A percentile compares a stretch with the other conserved stretches of the same genome.
phyloP scores from a whole-genome alignment of 805 yeast genomes.

The Metschnikowia corniflorae region DNA sequence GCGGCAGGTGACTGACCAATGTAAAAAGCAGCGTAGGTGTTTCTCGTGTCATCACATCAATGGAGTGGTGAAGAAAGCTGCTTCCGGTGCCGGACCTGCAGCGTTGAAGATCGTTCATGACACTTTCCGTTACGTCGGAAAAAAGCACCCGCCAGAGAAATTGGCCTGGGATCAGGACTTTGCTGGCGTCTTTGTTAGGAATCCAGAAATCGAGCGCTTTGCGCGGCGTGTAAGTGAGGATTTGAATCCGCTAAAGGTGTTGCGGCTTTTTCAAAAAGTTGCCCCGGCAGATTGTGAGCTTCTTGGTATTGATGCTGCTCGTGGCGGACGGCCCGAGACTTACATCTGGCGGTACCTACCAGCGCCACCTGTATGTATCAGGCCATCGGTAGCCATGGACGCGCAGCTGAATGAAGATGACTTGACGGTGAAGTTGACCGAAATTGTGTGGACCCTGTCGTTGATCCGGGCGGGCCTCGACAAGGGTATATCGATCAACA shows the following conservation, averaged over 20 bases:
- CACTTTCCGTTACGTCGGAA: slow-evolving; percentile 93
- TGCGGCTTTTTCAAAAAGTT: slow-evolving; percentile 82
- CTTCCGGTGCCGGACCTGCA: slow-evolving; percentile 87
- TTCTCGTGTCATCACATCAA: slow-evolving; percentile 81
- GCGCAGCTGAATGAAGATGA: slow-evolving; percentile 96
- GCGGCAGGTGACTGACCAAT: slow-evolving; percentile 82
- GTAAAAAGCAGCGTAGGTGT: slow-evolving; percentile 93
- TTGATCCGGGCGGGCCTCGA: slow-evolving; percentile 92
- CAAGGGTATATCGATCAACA: slow-evolving; percentile 88
- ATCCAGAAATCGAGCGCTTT: slow-evolving; percentile 87
- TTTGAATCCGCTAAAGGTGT: slow-evolving; percentile 85
- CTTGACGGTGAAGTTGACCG: slow-evolving; percentile 90
- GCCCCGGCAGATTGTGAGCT: slow-evolving; percentile 87
- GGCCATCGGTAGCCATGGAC: slow-evolving; percentile 95
- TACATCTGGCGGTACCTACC: slow-evolving; percentile 96
- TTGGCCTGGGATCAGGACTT: slow-evolving; percentile 84
- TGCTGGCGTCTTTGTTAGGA: slow-evolving; percentile 63
- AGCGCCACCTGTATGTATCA: slow-evolving; percentile 97
- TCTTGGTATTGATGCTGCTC: slow-evolving; percentile 81
- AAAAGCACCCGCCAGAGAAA: slow-evolving; percentile 81
- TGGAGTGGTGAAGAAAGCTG: slow-evolving; percentile 97
- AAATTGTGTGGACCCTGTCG: slow-evolving; percentile 95
- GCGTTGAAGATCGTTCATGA: slow-evolving; percentile 94
- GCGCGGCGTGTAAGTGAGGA: slow-evolving; percentile 88
- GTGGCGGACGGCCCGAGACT: slow-evolving; percentile 92